A percentile compares a stretch with the other conserved stretches of the same genome.
phyloP scores from a whole-genome alignment of 805 yeast genomes.

The Wickerhamiella alocasiicola region DNA sequence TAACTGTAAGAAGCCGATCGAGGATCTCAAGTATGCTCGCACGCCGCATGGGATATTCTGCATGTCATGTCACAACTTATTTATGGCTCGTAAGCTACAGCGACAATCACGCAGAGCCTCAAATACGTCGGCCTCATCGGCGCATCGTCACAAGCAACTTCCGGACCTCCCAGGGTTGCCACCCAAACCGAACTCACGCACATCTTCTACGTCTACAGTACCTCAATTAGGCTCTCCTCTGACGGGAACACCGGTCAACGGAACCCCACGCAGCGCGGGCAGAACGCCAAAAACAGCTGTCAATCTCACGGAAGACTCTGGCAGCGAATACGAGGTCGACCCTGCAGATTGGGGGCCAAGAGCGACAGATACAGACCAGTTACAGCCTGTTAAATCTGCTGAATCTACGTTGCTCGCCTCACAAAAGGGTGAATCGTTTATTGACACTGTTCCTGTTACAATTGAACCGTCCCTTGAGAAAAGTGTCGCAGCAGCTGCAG shows the following conservation, averaged over 20 bases:
- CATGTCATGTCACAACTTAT: constrained; percentile 78
- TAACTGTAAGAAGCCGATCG: constrained; percentile 73
- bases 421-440: no score
- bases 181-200: constrained; percentile 5
- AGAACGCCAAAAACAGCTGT: not conserved
- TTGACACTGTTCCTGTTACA: no score
- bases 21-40: constrained; percentile 80
- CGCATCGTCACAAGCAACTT: constrained; percentile 16
- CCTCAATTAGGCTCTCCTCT: constrained; percentile 9
- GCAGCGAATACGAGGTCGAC: constrained; percentile 9
- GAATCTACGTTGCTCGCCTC: no score
- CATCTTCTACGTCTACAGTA: constrained; percentile 3
- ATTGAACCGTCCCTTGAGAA: no score
- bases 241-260: not conserved
- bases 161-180: constrained; percentile 17
- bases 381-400: no score
- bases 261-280: not conserved
- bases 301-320: not conserved
- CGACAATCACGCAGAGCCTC: constrained; percentile 24
- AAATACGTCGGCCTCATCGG: constrained; percentile 1
- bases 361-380: not conserved
- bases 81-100: constrained; percentile 61
- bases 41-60: constrained; percentile 89
- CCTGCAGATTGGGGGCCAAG: constrained; percentile 1
- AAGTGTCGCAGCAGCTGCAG: no score